A percentile compares a stretch with the other conserved stretches of the same genome.
These are phyloP conservation scores for Wallacemonas sp. DNA, from an alignment of 208 protist species.

Conservation along the genomic window DNA sequence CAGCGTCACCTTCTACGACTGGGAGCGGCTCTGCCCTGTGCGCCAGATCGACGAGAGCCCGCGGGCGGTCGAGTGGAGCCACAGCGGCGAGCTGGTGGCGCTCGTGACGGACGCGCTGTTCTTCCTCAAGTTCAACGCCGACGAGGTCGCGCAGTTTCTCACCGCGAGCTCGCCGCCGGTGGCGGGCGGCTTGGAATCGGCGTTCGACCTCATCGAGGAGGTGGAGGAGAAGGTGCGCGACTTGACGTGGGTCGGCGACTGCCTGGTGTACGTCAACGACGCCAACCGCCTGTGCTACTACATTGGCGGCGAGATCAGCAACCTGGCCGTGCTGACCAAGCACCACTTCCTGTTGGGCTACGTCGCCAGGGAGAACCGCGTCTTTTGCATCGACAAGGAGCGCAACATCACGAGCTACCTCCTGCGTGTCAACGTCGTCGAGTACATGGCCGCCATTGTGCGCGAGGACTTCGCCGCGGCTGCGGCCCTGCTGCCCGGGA, in stretches of 20 bases:
- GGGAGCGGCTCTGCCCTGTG: slow-evolving; percentile 91
- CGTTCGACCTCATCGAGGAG: slow-evolving; percentile 96
- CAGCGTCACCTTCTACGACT: slow-evolving; percentile 97
- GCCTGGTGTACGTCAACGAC: slow-evolving; percentile 96
- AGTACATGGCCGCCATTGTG: slow-evolving; percentile 98
- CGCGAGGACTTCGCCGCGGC: slow-evolving; percentile 94
- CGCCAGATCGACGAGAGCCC: slow-evolving; percentile 95
- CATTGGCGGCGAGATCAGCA: slow-evolving; percentile 95
- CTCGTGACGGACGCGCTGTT: slow-evolving; percentile 90
- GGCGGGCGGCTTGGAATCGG: slow-evolving; percentile 95
- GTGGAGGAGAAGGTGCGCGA: slow-evolving; percentile 92
- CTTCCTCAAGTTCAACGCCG: slow-evolving; percentile 96
- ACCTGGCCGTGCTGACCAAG: slow-evolving; percentile 91
- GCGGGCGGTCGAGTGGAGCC: slow-evolving; percentile 92
- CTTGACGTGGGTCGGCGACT: slow-evolving; percentile 97
- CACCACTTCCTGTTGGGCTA: slow-evolving; percentile 94
- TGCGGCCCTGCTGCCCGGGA: slow-evolving; percentile 67
- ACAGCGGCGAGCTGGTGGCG: slow-evolving; percentile 87
- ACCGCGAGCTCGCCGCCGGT: slow-evolving; percentile 43
- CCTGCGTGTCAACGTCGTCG: slow-evolving; percentile 92
- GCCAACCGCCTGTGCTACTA: slow-evolving; percentile 96
- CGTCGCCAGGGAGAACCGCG: slow-evolving; percentile 93
- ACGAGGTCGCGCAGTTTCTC: slow-evolving; percentile 74
- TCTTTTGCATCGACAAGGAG: slow-evolving; percentile 97
- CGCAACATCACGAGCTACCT: slow-evolving; percentile 92